Evolutionary conservation across 2,329 filamentous ascomycete genomes (phyloP).

Genomic region (Ophiocordyceps camponoti-rufipedis): DNA sequence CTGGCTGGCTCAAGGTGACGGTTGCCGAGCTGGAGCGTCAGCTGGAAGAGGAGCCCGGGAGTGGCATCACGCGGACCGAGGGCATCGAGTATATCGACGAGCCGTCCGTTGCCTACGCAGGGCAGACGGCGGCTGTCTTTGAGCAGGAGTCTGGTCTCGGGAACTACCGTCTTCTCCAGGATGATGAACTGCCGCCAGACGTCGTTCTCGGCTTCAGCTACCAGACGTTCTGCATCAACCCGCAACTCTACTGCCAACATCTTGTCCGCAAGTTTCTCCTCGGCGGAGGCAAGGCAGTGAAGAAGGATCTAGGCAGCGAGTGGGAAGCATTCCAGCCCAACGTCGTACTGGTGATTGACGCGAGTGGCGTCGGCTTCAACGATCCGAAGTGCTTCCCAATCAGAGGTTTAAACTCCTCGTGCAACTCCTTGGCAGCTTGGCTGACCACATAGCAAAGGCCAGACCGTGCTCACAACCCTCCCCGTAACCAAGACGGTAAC

Average conservation of each 20-base stretch:
- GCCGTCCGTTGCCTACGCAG: slow-evolving; percentile 19
- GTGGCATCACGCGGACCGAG: slow-evolving; percentile 28
- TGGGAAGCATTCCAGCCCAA: slow-evolving; percentile 12
- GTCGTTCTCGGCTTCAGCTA: slow-evolving; percentile 31
- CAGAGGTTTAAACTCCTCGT: slow-evolving; percentile 7
- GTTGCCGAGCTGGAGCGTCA: slow-evolving; percentile 8
- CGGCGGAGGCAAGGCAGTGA: slow-evolving; percentile 11
- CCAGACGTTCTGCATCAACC: slow-evolving; percentile 34
- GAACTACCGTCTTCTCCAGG: slow-evolving; percentile 10
- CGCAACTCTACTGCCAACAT: slow-evolving; percentile 30
- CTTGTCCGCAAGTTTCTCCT: slow-evolving; percentile 14
- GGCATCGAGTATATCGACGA: slow-evolving; percentile 34
- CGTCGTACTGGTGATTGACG: slow-evolving; percentile 13
- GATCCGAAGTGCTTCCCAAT: slow-evolving; percentile 16
- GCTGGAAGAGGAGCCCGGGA: slow-evolving; percentile 9
- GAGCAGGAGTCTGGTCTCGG: slow-evolving; percentile 10
- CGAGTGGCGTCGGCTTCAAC: slow-evolving; percentile 15
- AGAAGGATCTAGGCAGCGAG: slow-evolving; percentile 10
- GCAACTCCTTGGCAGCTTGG: neutral
- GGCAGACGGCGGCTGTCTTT: slow-evolving; percentile 11
- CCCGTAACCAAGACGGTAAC: slow-evolving; percentile 27
- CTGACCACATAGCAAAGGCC: slow-evolving; percentile 7
- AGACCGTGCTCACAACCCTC: slow-evolving; percentile 19
- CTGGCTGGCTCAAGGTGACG: slow-evolving; percentile 12
- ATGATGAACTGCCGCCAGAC: slow-evolving; percentile 20